phyloP scores from a whole-genome alignment of 2,329 filamentous ascomycete genomes.

The Neocucurbitaria cava region DNA sequence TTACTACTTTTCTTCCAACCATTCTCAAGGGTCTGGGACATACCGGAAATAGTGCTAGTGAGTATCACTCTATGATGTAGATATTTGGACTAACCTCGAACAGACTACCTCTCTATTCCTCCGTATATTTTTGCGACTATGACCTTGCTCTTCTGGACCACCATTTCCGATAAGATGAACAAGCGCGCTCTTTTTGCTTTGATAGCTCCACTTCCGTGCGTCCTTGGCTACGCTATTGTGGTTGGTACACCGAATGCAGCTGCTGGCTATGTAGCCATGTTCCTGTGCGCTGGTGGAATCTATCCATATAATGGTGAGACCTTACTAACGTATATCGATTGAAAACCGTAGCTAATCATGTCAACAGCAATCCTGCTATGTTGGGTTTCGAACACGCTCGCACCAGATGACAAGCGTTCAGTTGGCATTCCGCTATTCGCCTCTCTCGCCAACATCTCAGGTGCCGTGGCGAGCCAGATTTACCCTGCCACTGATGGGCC shows the following conservation, averaged over 20 bases:
- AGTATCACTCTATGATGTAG: background rate
- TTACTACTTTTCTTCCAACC: slow-evolving; percentile 39
- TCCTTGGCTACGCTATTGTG: slow-evolving; percentile 44
- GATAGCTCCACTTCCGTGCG: slow-evolving; percentile 35
- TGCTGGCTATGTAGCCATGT: too few relatives aligned
- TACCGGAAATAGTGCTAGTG: background rate
- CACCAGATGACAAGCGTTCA: too few relatives aligned
- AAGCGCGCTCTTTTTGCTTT: slow-evolving; percentile 16
- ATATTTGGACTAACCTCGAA: slow-evolving; percentile 16
- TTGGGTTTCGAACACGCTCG: too few relatives aligned
- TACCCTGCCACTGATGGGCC: too few relatives aligned
- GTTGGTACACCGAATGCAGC: slow-evolving; percentile 32
- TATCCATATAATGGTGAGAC: too few relatives aligned
- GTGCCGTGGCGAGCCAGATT: too few relatives aligned
- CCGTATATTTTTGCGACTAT: slow-evolving; percentile 43
- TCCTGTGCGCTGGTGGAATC: too few relatives aligned
- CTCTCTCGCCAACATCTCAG: too few relatives aligned
- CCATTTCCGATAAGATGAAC: slow-evolving; percentile 40
- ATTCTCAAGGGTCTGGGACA: slow-evolving; percentile 38
- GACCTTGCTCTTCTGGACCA: slow-evolving; percentile 28
- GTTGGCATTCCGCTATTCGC: too few relatives aligned
- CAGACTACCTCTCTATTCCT: slow-evolving; percentile 47
- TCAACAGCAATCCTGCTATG: too few relatives aligned
- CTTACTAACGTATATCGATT: too few relatives aligned
- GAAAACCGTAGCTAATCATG: too few relatives aligned